These are phyloP conservation scores for Eutrema salsugineum DNA, from an alignment of 441 rosid genomes.

Conservation along the genomic window DNA sequence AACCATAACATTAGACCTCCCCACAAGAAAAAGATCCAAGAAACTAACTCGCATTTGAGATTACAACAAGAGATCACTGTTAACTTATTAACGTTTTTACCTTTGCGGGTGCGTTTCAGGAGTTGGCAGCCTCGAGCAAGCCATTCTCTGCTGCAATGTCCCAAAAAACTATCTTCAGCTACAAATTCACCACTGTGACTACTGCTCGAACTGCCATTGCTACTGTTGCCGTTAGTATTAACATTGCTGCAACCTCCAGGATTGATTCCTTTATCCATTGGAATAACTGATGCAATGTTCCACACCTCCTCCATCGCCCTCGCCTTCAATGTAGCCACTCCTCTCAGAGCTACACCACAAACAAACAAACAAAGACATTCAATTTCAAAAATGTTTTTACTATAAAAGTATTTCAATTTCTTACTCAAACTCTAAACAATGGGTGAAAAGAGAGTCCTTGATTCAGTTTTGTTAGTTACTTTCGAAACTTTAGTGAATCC, in stretches of 20 bases:
- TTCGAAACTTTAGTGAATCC: not conserved
- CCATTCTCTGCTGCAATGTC: slow-evolving; percentile 73
- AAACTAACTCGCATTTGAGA: not conserved
- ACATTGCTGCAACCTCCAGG: slow-evolving; percentile 41
- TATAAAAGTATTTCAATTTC: not conserved
- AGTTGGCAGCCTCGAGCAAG: slow-evolving; percentile 86
- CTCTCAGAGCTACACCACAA: slow-evolving; percentile 56
- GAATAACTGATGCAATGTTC: slow-evolving; percentile 84
- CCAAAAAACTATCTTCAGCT: slow-evolving; percentile 62
- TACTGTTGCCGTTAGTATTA: slow-evolving; percentile 21
- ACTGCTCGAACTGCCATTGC: slow-evolving; percentile 50
- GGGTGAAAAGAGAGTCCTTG: not conserved
- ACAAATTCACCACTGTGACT: slow-evolving; percentile 68
- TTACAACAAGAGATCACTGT: not conserved
- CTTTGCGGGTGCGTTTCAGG: slow-evolving; percentile 88
- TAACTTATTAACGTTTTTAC: slow-evolving; percentile 25
- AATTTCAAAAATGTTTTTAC: not conserved
- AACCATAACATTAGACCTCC: not conserved
- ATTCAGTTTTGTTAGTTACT: not conserved
- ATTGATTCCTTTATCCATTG: slow-evolving; percentile 62
- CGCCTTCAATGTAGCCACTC: slow-evolving; percentile 82
- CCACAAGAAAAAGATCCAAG: not conserved
- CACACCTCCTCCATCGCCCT: slow-evolving; percentile 80
- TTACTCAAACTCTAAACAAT: not conserved
- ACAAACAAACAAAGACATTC: not conserved